Conservation (phyloP, 805 yeast species). For the Pichia manshurica region DNA sequence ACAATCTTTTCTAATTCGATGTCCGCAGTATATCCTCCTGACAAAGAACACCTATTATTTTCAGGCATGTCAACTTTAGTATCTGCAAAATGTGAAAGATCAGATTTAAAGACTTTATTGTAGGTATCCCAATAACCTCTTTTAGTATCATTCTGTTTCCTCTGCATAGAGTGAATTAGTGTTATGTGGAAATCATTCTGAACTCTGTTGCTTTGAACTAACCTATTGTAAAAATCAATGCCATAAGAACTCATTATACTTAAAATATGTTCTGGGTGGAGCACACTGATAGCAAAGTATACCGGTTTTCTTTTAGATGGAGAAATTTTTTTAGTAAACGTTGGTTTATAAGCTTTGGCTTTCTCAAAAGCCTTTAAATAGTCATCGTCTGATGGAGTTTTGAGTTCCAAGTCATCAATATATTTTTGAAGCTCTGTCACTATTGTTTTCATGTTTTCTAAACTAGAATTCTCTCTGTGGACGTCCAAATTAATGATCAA, state of each 20-base stretch:
- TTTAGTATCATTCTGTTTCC: constrained; percentile 13
- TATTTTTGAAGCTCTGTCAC: constrained; percentile 32
- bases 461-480: constrained; percentile 37
- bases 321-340: constrained; percentile 33
- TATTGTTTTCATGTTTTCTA: constrained; percentile 43
- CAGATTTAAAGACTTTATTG: background rate
- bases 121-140: constrained; percentile 20
- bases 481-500: constrained; percentile 53
- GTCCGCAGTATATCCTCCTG: constrained; percentile 27
- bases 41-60: constrained; percentile 12
- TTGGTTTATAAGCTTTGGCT: constrained; percentile 54
- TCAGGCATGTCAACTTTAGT: background rate
- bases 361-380: constrained; percentile 42
- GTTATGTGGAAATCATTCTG: constrained; percentile 65
- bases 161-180: constrained; percentile 40
- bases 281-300: constrained; percentile 42
- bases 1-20: constrained; percentile 40
- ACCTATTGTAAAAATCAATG: constrained; percentile 5
- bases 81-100: background rate
- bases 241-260: background rate
- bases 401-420: constrained; percentile 39
- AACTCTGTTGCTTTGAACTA: constrained; percentile 33
- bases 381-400: constrained; percentile 37
- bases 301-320: constrained; percentile 27
- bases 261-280: constrained; percentile 10